These are phyloP conservation scores for Lasiodiplodia hormozganensis DNA, from an alignment of 2,329 filamentous ascomycete species.

Conservation along the genomic window DNA sequence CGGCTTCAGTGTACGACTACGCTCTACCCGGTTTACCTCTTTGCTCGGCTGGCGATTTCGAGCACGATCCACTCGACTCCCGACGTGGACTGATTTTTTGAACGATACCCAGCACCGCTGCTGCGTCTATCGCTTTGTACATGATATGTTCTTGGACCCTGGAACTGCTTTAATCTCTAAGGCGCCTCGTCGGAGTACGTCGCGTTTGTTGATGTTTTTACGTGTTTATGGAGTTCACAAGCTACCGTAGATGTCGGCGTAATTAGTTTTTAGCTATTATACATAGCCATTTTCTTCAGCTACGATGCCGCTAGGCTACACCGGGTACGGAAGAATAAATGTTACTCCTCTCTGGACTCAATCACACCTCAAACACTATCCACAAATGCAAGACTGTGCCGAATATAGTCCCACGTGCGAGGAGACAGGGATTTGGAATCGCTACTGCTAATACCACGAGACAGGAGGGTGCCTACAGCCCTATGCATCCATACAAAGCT, in stretches of 20 bases:
- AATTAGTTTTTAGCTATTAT: constrained; percentile 17
- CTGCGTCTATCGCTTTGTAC: constrained; percentile 20
- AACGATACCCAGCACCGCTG: constrained; percentile 18
- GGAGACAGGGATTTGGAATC: neutral
- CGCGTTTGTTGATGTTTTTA: constrained; percentile 16
- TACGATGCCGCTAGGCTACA: neutral
- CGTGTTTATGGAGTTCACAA: constrained; percentile 9
- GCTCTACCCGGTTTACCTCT: neutral
- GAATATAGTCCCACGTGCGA: neutral
- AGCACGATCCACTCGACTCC: constrained; percentile 3
- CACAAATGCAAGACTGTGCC: neutral
- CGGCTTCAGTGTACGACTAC: constrained; percentile 17
- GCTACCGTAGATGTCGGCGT: constrained; percentile 14
- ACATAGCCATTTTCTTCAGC: constrained; percentile 1
- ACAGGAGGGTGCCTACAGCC: neutral
- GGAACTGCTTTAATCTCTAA: constrained; percentile 5
- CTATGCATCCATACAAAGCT: neutral
- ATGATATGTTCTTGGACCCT: constrained; percentile 7
- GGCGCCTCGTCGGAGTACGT: constrained; percentile 8
- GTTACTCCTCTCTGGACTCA: constrained; percentile 14
- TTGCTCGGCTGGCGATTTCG: constrained; percentile 16
- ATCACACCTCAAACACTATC: neutral
- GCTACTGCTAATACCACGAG: neutral
- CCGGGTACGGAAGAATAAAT: neutral
- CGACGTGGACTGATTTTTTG: neutral